Percentiles rank a stretch among this genome's conserved stretches.
These are phyloP conservation scores for Soucietia sequanensis DNA, from an alignment of 805 yeast species.

Conservation along the genomic window DNA sequence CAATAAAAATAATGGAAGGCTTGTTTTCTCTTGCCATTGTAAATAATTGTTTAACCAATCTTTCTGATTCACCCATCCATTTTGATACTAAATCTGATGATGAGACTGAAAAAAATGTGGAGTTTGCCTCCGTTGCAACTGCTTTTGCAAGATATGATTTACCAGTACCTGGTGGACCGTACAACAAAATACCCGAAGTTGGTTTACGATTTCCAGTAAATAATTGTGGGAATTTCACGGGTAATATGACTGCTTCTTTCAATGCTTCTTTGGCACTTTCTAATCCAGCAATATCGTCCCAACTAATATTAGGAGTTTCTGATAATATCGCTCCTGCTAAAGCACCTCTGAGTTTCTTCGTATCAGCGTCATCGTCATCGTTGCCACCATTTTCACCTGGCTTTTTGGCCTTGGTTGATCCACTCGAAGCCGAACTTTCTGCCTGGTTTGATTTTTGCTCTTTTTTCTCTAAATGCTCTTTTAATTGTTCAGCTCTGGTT, in stretches of 20 bases:
- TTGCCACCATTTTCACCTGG: slow-evolving; percentile 46
- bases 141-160: slow-evolving; percentile 96
- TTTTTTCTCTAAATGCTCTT: slow-evolving; percentile 77
- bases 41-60: slow-evolving; percentile 92
- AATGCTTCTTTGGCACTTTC: slow-evolving; percentile 95
- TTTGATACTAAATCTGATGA: slow-evolving; percentile 94
- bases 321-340: slow-evolving; percentile 86
- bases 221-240: slow-evolving; percentile 93
- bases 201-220: slow-evolving; percentile 96
- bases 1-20: slow-evolving; percentile 94
- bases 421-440: slow-evolving; percentile 52
- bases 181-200: slow-evolving; percentile 78
- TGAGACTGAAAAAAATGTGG: slow-evolving; percentile 95
- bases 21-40: slow-evolving; percentile 95
- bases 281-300: slow-evolving; percentile 96
- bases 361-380: slow-evolving; percentile 74
- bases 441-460: slow-evolving; percentile 46
- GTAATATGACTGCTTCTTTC: slow-evolving; percentile 95
- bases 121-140: slow-evolving; percentile 97
- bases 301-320: slow-evolving; percentile 87
- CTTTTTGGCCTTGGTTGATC: slow-evolving; percentile 57
- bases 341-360: slow-evolving; percentile 87
- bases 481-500: slow-evolving; percentile 89
- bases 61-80: slow-evolving; percentile 99
- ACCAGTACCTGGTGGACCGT: slow-evolving; percentile 89